Conservation (phyloP, 805 yeast genomes). For the Candida ipomoeae region DNA sequence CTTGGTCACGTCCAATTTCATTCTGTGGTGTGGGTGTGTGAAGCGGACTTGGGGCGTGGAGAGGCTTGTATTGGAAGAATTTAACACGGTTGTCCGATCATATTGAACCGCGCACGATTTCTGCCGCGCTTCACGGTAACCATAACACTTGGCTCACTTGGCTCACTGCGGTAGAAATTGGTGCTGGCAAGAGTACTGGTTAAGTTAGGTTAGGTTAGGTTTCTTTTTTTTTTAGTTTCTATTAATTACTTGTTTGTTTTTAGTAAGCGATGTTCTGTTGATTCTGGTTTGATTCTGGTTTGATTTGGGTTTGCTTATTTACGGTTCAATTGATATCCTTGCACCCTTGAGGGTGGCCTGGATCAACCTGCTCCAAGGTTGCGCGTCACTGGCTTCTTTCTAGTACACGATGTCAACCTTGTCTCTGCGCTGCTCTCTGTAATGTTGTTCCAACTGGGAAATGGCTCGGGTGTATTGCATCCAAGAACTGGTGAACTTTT, state of each 20-base stretch:
- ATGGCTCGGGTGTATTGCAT: constrained; percentile 18
- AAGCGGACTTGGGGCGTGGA: constrained; percentile 3
- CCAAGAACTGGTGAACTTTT: constrained; percentile 56
- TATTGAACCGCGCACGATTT: constrained; percentile 14
- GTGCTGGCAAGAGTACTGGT: no score
- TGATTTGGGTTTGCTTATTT: background rate
- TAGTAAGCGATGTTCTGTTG: no score
- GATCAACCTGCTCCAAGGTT: background rate
- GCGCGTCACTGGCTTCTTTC: background rate
- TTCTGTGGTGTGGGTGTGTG: constrained; percentile 10
- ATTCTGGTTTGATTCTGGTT: no score
- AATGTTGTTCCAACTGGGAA: constrained; percentile 21
- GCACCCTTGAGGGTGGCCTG: background rate
- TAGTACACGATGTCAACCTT: constrained; percentile 28
- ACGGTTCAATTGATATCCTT: background rate
- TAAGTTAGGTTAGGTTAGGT: no score
- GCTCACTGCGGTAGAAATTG: background rate
- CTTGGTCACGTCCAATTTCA: constrained; percentile 54
- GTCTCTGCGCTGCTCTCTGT: constrained; percentile 24
- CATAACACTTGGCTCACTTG: background rate
- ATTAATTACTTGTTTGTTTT: no score
- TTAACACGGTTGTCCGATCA: constrained; percentile 14
- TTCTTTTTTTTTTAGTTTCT: no score
- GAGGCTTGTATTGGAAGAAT: constrained; percentile 5
- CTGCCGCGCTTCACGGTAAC: background rate